Percentiles rank a stretch among this genome's conserved stretches.
These are phyloP conservation scores for Zymoseptoria ardabiliae DNA, from an alignment of 2,329 filamentous ascomycete genomes.

Conservation along the genomic window DNA sequence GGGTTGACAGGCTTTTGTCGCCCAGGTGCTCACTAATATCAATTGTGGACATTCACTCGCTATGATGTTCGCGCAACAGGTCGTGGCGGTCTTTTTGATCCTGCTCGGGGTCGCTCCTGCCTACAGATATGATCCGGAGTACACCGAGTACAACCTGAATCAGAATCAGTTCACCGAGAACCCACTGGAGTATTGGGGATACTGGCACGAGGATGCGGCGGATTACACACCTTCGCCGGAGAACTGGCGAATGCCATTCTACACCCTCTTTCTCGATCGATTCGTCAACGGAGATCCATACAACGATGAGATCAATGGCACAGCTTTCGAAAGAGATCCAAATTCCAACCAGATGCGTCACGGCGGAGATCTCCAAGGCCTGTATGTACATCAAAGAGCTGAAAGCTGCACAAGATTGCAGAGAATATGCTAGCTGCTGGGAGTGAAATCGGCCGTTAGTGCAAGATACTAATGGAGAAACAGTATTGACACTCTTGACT, in stretches of 20 bases:
- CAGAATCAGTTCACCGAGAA: constrained; percentile 46
- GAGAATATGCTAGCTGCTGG: neutral
- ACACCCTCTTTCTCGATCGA: constrained; percentile 56
- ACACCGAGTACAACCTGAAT: constrained; percentile 53
- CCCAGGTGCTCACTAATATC: neutral
- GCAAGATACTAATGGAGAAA: neutral
- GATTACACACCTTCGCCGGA: constrained; percentile 47
- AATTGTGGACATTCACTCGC: neutral
- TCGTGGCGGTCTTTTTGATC: neutral
- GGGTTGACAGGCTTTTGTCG: neutral
- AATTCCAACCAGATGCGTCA: constrained; percentile 54
- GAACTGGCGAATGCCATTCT: constrained; percentile 58
- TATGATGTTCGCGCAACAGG: neutral
- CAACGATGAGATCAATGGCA: constrained; percentile 56
- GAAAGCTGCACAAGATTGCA: neutral
- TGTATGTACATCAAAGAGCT: constrained; percentile 25
- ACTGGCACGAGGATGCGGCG: constrained; percentile 32
- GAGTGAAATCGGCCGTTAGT: neutral
- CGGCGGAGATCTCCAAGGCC: constrained; percentile 52
- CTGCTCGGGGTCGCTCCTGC: neutral
- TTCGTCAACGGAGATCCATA: constrained; percentile 58
- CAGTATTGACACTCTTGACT: constrained; percentile 52
- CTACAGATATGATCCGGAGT: constrained; percentile 38
- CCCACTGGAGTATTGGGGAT: constrained; percentile 50
- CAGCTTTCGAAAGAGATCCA: constrained; percentile 53